Evolutionary conservation across 2,329 filamentous ascomycete genomes (phyloP).

Genomic region (Sordariomycetes sp.): DNA sequence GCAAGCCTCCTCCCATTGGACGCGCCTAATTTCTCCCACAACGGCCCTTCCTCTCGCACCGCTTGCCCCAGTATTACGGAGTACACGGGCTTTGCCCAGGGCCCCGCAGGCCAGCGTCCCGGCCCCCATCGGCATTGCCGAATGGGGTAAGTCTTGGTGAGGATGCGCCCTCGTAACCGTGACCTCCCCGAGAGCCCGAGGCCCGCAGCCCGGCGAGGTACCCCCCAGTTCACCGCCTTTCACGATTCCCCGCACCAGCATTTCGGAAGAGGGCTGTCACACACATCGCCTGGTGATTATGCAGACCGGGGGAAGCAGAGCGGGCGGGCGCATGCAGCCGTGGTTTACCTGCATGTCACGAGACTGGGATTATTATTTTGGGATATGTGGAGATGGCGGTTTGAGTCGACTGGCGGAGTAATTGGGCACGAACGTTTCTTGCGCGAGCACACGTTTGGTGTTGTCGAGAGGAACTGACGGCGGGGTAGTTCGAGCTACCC

Average conservation of each 20-base stretch:
- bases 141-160: neutral
- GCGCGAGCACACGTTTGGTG: too few species aligned
- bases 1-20: neutral
- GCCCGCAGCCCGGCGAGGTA: neutral
- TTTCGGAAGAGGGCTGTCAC: neutral
- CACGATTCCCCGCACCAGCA: neutral
- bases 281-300: neutral
- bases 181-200: neutral
- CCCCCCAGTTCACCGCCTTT: neutral
- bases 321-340: neutral
- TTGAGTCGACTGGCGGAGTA: neutral
- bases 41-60: neutral
- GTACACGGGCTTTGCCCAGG: neutral
- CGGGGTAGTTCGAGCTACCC: neutral
- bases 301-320: neutral
- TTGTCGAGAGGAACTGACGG: neutral
- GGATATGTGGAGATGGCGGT: neutral
- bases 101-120: neutral
- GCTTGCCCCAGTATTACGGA: neutral
- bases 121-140: neutral
- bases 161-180: neutral
- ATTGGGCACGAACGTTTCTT: neutral
- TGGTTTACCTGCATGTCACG: neutral
- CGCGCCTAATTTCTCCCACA: neutral
- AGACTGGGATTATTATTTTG: neutral